Evolutionary conservation across 73 alveolate species (phyloP).

Genomic region (Stentor roeselii): DNA sequence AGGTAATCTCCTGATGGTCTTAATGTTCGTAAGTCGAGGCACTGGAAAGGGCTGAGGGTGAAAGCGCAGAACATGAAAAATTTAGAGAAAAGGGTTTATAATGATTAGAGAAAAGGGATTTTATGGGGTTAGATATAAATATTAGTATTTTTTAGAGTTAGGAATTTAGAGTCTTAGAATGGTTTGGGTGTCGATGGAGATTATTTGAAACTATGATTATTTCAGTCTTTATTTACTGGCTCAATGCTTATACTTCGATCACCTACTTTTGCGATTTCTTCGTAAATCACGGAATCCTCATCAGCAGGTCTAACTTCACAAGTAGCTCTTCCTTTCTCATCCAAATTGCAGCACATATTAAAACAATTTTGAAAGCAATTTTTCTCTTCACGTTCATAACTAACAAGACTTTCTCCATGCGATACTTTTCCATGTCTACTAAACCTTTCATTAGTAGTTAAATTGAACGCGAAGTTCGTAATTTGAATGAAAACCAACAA

Average conservation of each 20-base stretch:
- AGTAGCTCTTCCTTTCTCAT: neutral
- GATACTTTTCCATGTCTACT: neutral
- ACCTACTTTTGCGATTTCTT: neutral
- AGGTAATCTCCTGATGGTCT: too few relatives aligned
- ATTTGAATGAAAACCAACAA: neutral
- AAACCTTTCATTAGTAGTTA: conserved; percentile 23
- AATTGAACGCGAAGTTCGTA: neutral
- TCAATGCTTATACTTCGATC: neutral
- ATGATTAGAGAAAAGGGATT: too few relatives aligned
- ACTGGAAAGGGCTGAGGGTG: too few relatives aligned
- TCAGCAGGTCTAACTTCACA: conserved; percentile 22
- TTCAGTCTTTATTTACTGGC: too few relatives aligned
- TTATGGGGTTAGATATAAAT: too few relatives aligned
- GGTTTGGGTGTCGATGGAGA: too few relatives aligned
- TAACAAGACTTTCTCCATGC: neutral
- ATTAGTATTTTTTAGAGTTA: too few relatives aligned
- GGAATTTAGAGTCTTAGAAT: too few relatives aligned
- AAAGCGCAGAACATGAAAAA: too few relatives aligned
- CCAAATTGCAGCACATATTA: neutral
- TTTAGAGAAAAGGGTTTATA: too few relatives aligned
- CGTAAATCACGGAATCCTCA: neutral
- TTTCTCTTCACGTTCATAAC: neutral
- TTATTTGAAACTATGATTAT: too few relatives aligned
- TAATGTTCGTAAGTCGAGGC: too few relatives aligned
- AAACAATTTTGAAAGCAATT: neutral